phyloP scores from a whole-genome alignment of 1,284 basidiomycete genomes.

The Leccinum griseonigrum region DNA sequence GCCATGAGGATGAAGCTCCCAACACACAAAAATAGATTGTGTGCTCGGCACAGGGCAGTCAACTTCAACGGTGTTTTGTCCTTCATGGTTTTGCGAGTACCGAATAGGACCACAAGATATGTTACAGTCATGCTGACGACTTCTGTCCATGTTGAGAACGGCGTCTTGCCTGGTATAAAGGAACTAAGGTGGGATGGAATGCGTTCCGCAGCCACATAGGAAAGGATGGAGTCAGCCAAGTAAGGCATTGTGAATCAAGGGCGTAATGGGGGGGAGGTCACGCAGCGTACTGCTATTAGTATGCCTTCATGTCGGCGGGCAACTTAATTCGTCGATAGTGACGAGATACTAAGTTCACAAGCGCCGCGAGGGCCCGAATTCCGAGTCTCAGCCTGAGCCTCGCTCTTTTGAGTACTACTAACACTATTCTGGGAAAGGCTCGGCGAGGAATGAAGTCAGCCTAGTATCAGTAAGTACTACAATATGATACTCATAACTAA shows the following conservation, averaged over 20 bases:
- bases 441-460: no score
- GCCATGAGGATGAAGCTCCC: slow-evolving; percentile 79
- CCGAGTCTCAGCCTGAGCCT: no score
- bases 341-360: neutral
- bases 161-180: slow-evolving; percentile 70
- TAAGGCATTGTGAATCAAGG: slow-evolving; percentile 50
- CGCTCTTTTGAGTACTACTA: no score
- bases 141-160: slow-evolving; percentile 72
- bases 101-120: slow-evolving; percentile 88
- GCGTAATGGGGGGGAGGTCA: neutral
- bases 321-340: neutral
- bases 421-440: no score
- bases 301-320: no score
- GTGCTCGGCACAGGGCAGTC: slow-evolving; percentile 82
- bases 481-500: no score
- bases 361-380: no score
- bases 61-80: slow-evolving; percentile 71
- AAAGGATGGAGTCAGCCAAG: slow-evolving; percentile 66
- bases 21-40: slow-evolving; percentile 83
- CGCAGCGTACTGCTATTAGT: neutral
- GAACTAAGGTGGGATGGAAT: slow-evolving; percentile 59
- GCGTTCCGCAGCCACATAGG: slow-evolving; percentile 45
- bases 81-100: slow-evolving; percentile 83
- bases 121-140: slow-evolving; percentile 68
- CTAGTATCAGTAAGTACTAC: no score